Base-by-base conservation (phyloP, 2,329 filamentous ascomycete species). In the Colletotrichum theobromicola region DNA sequence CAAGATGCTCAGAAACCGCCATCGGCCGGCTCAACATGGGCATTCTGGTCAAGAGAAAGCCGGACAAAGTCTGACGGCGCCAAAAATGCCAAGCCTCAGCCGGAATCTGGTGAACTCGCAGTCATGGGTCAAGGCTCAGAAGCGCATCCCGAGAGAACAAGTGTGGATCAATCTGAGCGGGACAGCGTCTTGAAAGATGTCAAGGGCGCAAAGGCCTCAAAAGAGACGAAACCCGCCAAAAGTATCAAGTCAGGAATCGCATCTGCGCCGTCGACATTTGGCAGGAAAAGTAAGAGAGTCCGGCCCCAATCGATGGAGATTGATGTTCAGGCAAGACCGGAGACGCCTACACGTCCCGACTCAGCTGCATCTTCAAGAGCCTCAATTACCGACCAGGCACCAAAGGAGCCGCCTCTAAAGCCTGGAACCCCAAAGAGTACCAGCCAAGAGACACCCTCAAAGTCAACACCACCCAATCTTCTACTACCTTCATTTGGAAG, bases 21-120 rank as follows among this genome's bases (percentile, higher is more conserved):
- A 7, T 85, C 88, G 18, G 85, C 87, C 21, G 90, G 90, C 15
- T 93, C 94, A 1, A 94, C 93, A 0, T 96, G 94, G 94, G 94
- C 93, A 0, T 96, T 96, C 77, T 96, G 94, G 94, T 95, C 93
- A 16, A 90, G 88, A 60, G 91, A 93, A 77, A 83, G 87, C 2
- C 77, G 82, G 1, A 81, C 85, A 9, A 85, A 83, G 53, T 77
- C 82, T 12, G 79, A 78, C 5, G 80, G 79, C 1, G 84, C 84
- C 63, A 71, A 71, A 18, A 53, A 9, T 34, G 69, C 79, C 13
- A 37, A 80, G 3, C 7, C 50, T 5, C 71, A 75, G 3, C 84
- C 80, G 42, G 90, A 87, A 78, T 80, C 82, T 77, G 91, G 86
- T 28, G 86, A 89, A 79, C 84, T 93, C 60, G 91, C 91, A 5